phyloP scores from a whole-genome alignment of 2,329 filamentous ascomycete genomes.

The Dactylellina haptotyla region DNA sequence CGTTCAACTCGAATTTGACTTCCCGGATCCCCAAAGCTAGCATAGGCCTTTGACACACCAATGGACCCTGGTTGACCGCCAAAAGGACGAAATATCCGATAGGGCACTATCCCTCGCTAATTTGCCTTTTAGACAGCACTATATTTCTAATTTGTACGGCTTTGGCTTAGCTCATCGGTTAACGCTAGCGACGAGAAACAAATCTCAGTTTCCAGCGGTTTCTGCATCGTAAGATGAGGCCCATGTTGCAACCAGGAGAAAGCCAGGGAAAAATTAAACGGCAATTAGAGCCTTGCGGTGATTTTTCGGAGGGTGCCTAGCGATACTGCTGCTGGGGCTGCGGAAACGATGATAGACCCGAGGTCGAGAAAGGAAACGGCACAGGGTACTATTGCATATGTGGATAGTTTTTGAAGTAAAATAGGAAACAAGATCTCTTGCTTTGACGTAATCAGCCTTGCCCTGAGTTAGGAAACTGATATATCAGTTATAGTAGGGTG shows the following conservation, averaged over 20 bases:
- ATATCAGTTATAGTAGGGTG: slow-evolving; percentile 9
- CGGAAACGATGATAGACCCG: not conserved
- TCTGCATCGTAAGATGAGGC: not conserved
- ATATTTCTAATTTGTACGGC: slow-evolving; percentile 2
- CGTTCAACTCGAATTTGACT: not conserved
- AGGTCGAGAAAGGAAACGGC: slow-evolving; percentile 19
- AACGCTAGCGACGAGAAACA: slow-evolving; percentile 3
- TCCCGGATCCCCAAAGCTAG: slow-evolving; percentile 18
- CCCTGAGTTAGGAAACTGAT: slow-evolving; percentile 18
- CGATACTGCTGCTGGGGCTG: slow-evolving; percentile 8
- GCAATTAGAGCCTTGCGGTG: slow-evolving; percentile 26
- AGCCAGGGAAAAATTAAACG: slow-evolving; percentile 41
- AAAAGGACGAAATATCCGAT: slow-evolving; percentile 22
- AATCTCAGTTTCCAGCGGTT: slow-evolving; percentile 1
- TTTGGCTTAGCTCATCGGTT: slow-evolving; percentile 31
- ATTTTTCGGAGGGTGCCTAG: slow-evolving; percentile 28
- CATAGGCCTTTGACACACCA: slow-evolving; percentile 25
- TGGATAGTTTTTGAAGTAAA: not conserved
- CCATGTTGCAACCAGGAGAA: slow-evolving; percentile 30
- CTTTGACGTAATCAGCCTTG: slow-evolving; percentile 32
- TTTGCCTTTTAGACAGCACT: slow-evolving; percentile 13
- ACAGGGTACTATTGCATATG: slow-evolving; percentile 24
- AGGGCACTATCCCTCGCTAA: slow-evolving; percentile 41
- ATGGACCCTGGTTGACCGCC: not conserved
- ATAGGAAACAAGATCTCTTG: slow-evolving; percentile 11